Base-by-base conservation (phyloP, 2,329 filamentous ascomycete genomes). In the Dactylonectria estremocensis region DNA sequence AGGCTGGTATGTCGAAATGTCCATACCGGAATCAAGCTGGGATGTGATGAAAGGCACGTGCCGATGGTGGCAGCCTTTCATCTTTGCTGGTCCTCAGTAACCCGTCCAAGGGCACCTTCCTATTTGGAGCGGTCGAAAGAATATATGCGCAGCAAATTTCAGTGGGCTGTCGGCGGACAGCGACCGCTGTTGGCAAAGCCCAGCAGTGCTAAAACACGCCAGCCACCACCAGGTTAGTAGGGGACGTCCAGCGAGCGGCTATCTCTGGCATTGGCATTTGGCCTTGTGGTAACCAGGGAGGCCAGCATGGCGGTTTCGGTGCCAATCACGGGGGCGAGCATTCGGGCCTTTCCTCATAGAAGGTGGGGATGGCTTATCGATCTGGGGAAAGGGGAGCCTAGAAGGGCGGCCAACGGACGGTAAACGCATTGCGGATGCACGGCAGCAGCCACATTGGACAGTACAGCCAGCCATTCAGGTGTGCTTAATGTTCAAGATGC, bases 311-410 rank as follows among this genome's bases (percentile, higher is more conserved):
- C 50, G 52, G 60, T 56, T 55, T 55, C 24, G 45, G 33, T 20
- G 45, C 72, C 72, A 74, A 74, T 74, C 69, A 73, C 56, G 64
- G 63, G 69, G 61, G 57, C 52, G 63, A 14, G 45, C 58, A 74
- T 64, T 75, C 72, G 72, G 72, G 50, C 72, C 72, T 74, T 74
- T 71, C 71, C 67, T 70, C 61, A 22, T 46, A 35, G 53, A 22
- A 58, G 49, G 61, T 71, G 61, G 61, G 50, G 54, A 55, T 18
- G 55, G 56, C 57, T 72, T 72, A 74, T 74, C 64, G 64, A 72
- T 75, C 72, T 72, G 72, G 72, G 72, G 72, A 66, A 72, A 66
- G 70, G 18, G 46, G 53, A 33, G 31, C 33, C 6, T n/a, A 16
- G 35, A 40, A 22, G 31, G 31, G 52, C 31, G 52, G 35, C n/a